These are phyloP conservation scores for Taphrina populina DNA, from an alignment of 1,139 yeast species.

Conservation along the genomic window DNA sequence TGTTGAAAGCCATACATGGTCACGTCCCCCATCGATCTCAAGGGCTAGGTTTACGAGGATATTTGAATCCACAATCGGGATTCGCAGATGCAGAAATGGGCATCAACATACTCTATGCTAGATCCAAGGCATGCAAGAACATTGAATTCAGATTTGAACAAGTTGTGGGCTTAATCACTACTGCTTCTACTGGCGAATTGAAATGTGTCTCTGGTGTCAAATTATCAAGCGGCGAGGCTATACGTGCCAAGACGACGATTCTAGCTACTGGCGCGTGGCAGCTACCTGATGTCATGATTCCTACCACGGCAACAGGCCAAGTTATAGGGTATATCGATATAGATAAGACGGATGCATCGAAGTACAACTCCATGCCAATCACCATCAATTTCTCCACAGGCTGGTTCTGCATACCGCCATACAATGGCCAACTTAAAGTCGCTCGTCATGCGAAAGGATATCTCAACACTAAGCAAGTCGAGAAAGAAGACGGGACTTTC, in stretches of 20 bases:
- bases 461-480: conserved; percentile 25
- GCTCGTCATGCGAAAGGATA: conserved; percentile 42
- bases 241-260: conserved; percentile 46
- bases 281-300: conserved; percentile 16
- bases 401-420: conserved; percentile 52
- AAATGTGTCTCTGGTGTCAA: conserved; percentile 41
- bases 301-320: conserved; percentile 39
- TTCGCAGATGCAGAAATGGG: conserved; percentile 48
- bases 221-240: conserved; percentile 44
- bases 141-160: conserved; percentile 43
- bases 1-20: conserved; percentile 3
- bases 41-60: conserved; percentile 33
- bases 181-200: conserved; percentile 38
- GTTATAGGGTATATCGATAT: conserved; percentile 39
- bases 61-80: conserved; percentile 48
- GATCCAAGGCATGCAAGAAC: conserved; percentile 1
- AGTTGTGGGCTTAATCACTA: conserved; percentile 41
- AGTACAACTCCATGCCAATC: conserved; percentile 48
- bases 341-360: conserved; percentile 38
- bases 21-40: neutral
- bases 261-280: conserved; percentile 51
- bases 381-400: conserved; percentile 52
- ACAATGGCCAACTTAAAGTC: conserved; percentile 47
- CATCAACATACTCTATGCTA: conserved; percentile 44
- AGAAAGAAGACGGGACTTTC: neutral